Evolutionary conservation across 2,329 filamentous ascomycete genomes (phyloP).

Genomic region (Monilinia fructigena): DNA sequence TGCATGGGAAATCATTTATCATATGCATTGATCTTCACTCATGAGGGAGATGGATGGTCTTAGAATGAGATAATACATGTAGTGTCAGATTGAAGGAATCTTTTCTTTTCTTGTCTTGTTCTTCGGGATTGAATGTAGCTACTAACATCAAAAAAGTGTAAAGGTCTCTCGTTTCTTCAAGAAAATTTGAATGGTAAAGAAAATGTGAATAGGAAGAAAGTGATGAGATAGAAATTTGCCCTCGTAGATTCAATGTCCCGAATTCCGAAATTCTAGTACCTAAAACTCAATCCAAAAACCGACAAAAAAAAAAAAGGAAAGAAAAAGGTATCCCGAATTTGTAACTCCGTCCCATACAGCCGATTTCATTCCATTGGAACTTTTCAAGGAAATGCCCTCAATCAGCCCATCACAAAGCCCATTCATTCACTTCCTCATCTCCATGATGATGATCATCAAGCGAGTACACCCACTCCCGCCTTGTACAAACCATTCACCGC

Average conservation of each 20-base stretch:
- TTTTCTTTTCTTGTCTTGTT: too few species aligned
- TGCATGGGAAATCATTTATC: too few species aligned
- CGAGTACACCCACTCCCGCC: neutral
- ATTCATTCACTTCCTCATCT: neutral
- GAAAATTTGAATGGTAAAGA: too few species aligned
- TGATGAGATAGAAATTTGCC: too few species aligned
- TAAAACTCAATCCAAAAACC: neutral
- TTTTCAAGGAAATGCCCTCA: neutral
- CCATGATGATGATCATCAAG: neutral
- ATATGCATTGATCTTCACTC: too few species aligned
- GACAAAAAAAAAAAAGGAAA: neutral
- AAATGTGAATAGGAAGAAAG: too few species aligned
- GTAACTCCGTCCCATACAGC: conserved; percentile 8
- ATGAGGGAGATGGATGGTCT: too few species aligned
- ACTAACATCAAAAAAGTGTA: too few species aligned
- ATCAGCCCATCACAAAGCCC: neutral
- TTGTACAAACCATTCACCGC: neutral
- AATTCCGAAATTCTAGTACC: neutral
- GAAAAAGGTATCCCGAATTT: neutral
- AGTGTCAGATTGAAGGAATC: too few species aligned
- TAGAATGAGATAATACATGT: too few species aligned
- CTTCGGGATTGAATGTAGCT: too few species aligned
- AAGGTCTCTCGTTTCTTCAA: too few species aligned
- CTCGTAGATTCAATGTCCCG: neutral
- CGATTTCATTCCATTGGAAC: neutral